Base-by-base conservation (phyloP, 768 basidiomycete species). In the Suillus plorans region DNA sequence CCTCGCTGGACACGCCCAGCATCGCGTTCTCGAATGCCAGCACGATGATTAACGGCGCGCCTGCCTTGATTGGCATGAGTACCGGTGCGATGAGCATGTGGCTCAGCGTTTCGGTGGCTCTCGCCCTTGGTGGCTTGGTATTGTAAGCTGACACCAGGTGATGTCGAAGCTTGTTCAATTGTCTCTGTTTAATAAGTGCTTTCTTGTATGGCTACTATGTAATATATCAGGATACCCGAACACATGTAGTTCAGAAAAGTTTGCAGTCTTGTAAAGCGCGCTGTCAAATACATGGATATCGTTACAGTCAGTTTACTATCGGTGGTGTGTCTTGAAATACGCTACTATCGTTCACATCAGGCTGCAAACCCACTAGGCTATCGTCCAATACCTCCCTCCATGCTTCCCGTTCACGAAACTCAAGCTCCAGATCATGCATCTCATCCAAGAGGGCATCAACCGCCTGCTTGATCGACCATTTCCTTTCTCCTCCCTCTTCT, bases 11-110 rank as follows among this genome's bases (percentile, higher is more conserved):
- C 63, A 83, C 80, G 0, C 90, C 90, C 0, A 74, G 77, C 12
- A 79, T 92, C 64, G 70, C 78, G 0, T 85, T 86, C 71, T 86
- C 86, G 64, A 91, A 91, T 70, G 74, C 79, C 55, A 83, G 86
- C 0, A 84, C 83, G 7, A 68, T 87, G 57, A 71, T 89, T 36
- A 84, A 82, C 58, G 83, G 82, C 5, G 70, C 71, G 7, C 63
- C n/a, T 41, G 39, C 68, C 45, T 52, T 67, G 18, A 41, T 69
- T 2, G 53, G 62, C 36, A 28, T 59, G 13, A 62, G 67, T 18
- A 47, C 64, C 42, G 55, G 28, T 67, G 69, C 20, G 64, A 64
- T n/a, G 9, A 68, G 22, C 34, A 70, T 16, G 49, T 68, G 13
- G 69, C 69, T 14, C 10, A 41, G 58, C 18, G 22, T 63, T 4